phyloP scores from a whole-genome alignment of 129 eudicot genomes.

The Pseudognaphalium luteoalbum region DNA sequence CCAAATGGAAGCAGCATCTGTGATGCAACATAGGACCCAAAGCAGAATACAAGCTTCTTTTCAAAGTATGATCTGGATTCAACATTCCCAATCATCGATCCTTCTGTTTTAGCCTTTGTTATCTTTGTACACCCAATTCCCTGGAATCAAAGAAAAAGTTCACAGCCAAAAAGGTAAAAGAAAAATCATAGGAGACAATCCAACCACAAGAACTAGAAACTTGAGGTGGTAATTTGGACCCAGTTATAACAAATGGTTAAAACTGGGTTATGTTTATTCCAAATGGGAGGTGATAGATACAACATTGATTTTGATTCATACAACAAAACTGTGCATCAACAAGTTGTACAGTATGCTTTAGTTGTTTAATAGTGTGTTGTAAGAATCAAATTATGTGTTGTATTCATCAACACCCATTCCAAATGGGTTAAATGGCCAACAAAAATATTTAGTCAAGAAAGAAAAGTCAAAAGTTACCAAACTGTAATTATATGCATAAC shows the following conservation, averaged over 20 bases:
- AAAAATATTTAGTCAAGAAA: background rate
- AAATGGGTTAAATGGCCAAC: background rate
- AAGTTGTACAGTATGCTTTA: too few species aligned
- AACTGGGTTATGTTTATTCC: background rate
- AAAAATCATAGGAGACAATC: background rate
- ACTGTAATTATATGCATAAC: background rate
- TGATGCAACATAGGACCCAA: conserved; percentile 87
- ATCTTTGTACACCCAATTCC: conserved; percentile 95
- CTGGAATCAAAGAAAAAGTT: conserved; percentile 41
- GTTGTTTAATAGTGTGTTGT: too few species aligned
- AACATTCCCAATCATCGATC: conserved; percentile 58
- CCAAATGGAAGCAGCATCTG: conserved; percentile 90
- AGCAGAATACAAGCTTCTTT: conserved; percentile 89
- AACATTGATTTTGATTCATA: too few species aligned
- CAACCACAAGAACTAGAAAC: background rate
- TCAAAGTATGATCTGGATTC: conserved; percentile 90
- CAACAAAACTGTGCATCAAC: too few species aligned
- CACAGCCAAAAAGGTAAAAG: background rate
- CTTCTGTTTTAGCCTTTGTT: conserved; percentile 64
- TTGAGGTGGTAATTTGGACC: background rate
- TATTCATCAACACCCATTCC: too few species aligned
- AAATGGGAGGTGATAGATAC: too few species aligned
- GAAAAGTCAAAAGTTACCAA: conserved; percentile 5
- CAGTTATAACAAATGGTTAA: background rate
- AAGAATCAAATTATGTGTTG: too few species aligned